These are phyloP conservation scores for Endotrypanum monterogeii DNA, from an alignment of 208 protist genomes.

Conservation along the genomic window DNA sequence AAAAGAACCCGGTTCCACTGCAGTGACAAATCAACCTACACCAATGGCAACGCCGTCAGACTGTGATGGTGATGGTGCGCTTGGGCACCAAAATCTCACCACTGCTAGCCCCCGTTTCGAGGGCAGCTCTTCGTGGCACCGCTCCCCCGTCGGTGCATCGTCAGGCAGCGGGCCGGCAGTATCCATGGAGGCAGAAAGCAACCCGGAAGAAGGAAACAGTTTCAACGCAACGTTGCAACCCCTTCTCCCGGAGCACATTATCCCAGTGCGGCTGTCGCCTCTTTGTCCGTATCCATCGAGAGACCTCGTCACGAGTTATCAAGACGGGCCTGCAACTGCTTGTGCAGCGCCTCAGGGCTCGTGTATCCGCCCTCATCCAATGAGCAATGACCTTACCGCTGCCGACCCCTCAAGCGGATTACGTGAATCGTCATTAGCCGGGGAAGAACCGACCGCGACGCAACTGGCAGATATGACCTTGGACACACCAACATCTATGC, in stretches of 20 bases:
- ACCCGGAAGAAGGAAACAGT: background rate
- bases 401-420: too few relatives aligned
- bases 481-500: background rate
- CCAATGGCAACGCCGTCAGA: background rate
- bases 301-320: background rate
- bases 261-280: conserved; percentile 13
- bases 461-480: background rate
- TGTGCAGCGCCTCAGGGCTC: too few relatives aligned
- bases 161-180: background rate
- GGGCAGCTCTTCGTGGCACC: background rate
- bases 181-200: background rate
- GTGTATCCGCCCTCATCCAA: too few relatives aligned
- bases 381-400: too few relatives aligned
- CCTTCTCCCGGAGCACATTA: conserved; percentile 4
- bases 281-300: background rate
- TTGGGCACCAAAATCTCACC: background rate
- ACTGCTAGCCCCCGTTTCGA: background rate
- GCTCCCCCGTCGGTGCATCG: background rate
- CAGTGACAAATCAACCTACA: background rate
- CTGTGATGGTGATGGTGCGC: background rate
- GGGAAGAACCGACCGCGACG: background rate
- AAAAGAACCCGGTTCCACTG: background rate
- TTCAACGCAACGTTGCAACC: background rate
- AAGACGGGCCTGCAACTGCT: too few relatives aligned
- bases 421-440: too few relatives aligned